A percentile compares a stretch with the other conserved stretches of the same genome.
Evolutionary conservation across 805 yeast species (phyloP).

Genomic region (Kodamaea hsintzibuensis): DNA sequence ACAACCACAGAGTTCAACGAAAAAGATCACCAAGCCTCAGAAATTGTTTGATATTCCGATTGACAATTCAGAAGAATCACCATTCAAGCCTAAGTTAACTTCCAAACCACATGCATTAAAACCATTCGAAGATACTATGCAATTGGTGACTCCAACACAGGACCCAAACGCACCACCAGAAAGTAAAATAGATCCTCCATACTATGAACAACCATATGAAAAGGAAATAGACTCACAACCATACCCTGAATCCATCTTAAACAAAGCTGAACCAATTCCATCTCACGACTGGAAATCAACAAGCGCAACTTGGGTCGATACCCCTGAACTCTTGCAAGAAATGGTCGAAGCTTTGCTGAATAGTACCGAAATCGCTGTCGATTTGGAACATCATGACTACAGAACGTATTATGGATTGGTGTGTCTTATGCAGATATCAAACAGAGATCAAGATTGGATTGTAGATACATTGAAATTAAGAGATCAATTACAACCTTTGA

Average conservation of each 20-base stretch:
- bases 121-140: constrained; percentile 49
- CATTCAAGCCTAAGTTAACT: constrained; percentile 75
- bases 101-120: constrained; percentile 70
- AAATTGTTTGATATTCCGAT: constrained; percentile 52
- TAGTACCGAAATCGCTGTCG: constrained; percentile 78
- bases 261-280: constrained; percentile 43
- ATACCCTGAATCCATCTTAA: constrained; percentile 61
- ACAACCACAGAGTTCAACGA: constrained; percentile 9
- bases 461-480: constrained; percentile 82
- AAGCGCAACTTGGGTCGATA: constrained; percentile 72
- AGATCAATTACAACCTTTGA: constrained; percentile 65
- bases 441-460: constrained; percentile 78
- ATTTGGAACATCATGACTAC: constrained; percentile 93
- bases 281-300: constrained; percentile 66
- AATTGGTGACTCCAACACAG: constrained; percentile 31
- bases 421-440: constrained; percentile 89
- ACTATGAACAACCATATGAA: constrained; percentile 79
- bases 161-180: constrained; percentile 13
- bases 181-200: constrained; percentile 43
- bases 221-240: constrained; percentile 68
- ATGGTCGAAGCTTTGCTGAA: constrained; percentile 56
- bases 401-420: constrained; percentile 89
- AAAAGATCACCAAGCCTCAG: constrained; percentile 66
- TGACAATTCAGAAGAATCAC: constrained; percentile 67
- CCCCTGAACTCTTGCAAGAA: constrained; percentile 46